These are phyloP conservation scores for Daldinia childiae DNA, from an alignment of 495 filamentous ascomycete species.

Conservation along the genomic window DNA sequence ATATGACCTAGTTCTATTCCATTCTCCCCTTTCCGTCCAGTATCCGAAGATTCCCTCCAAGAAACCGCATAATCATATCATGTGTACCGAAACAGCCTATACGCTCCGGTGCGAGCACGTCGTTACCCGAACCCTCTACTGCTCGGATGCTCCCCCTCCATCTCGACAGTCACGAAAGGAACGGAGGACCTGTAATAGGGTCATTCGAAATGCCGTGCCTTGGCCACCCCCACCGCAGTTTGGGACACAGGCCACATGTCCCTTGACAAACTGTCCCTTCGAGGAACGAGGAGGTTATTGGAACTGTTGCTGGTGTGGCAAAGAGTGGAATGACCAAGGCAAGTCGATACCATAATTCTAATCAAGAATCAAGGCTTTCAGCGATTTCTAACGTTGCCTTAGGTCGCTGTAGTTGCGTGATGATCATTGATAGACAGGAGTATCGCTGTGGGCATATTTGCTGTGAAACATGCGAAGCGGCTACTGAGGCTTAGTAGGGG, in stretches of 20 bases:
- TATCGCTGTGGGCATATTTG: slow-evolving; percentile 55
- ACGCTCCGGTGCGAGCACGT: slow-evolving; percentile 53
- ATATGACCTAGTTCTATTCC: background rate
- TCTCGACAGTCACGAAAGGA: slow-evolving; percentile 32
- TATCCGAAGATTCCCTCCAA: background rate
- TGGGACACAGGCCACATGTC: slow-evolving; percentile 45
- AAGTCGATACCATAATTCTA: background rate
- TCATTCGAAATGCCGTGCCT: slow-evolving; percentile 48
- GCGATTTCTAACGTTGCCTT: slow-evolving; percentile 10
- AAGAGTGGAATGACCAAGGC: slow-evolving; percentile 51
- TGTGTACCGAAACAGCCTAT: slow-evolving; percentile 51
- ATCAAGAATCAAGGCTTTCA: background rate
- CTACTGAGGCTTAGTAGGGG: slow-evolving; percentile 39
- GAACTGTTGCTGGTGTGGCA: slow-evolving; percentile 57
- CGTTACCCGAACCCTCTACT: slow-evolving; percentile 49
- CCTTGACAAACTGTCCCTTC: slow-evolving; percentile 50
- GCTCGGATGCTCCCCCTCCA: slow-evolving; percentile 45
- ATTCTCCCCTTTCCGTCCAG: background rate
- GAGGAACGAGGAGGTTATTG: slow-evolving; percentile 50
- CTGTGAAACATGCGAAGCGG: slow-evolving; percentile 49
- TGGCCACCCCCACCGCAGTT: slow-evolving; percentile 51
- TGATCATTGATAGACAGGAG: slow-evolving; percentile 52
- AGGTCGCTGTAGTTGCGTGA: slow-evolving; percentile 53
- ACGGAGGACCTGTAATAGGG: slow-evolving; percentile 47
- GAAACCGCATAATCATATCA: slow-evolving; percentile 14